Percentiles rank a stretch among this genome's conserved stretches.
These are phyloP conservation scores for Didymella arachidicola DNA, from an alignment of 2,329 filamentous ascomycete genomes.

Conservation along the genomic window DNA sequence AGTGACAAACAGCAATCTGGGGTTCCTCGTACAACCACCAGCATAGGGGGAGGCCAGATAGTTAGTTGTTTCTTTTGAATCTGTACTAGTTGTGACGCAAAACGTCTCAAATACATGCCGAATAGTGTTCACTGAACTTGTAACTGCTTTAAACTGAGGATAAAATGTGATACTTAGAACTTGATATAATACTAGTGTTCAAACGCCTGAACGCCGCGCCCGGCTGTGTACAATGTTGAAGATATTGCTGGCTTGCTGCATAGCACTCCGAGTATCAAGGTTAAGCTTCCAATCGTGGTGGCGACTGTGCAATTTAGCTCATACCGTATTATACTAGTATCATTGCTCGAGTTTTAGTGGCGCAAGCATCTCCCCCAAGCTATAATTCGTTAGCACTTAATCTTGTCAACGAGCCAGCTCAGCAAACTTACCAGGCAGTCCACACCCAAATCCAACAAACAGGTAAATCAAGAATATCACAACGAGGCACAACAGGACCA, in stretches of 20 bases:
- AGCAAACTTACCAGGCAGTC: constrained; percentile 62
- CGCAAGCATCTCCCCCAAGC: constrained; percentile 51
- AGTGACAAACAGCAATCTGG: too few relatives aligned
- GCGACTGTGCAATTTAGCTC: neutral
- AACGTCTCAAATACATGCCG: too few relatives aligned
- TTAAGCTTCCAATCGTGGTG: neutral
- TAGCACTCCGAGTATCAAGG: neutral
- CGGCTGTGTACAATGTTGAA: constrained; percentile 5
- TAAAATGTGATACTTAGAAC: too few relatives aligned
- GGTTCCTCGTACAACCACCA: too few relatives aligned
- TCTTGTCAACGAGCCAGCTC: neutral
- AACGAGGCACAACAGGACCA: constrained; percentile 78
- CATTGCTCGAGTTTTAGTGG: constrained; percentile 18
- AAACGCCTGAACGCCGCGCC: neutral
- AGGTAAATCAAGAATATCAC: constrained; percentile 75
- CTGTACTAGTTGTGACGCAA: too few relatives aligned
- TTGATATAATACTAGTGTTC: too few relatives aligned
- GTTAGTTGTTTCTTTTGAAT: too few relatives aligned
- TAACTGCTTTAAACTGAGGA: too few relatives aligned
- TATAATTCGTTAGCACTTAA: constrained; percentile 31
- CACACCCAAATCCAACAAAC: constrained; percentile 76
- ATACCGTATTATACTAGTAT: neutral
- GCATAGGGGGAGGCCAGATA: too few relatives aligned
- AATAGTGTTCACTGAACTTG: too few relatives aligned
- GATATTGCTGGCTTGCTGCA: neutral